Evolutionary conservation across 164 flowering plant genomes (phyloP).

Genomic region (Sedum album): DNA sequence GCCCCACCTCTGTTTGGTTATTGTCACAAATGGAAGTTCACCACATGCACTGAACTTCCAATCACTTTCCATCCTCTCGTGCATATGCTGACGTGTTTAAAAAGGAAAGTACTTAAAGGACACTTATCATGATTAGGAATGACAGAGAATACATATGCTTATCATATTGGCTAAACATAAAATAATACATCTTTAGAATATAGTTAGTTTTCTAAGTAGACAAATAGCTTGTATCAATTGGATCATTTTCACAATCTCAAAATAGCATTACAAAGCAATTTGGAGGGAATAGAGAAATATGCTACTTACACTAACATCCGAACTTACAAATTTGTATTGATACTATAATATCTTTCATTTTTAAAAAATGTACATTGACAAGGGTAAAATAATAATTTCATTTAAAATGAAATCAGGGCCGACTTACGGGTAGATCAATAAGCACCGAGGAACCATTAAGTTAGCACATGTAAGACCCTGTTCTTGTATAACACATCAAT

Average conservation of each 20-base stretch:
- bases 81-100: background rate
- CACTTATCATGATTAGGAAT: conserved; percentile 4
- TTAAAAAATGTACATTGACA: too few species aligned
- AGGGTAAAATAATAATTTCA: too few species aligned
- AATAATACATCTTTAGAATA: background rate
- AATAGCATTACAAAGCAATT: background rate
- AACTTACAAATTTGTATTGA: background rate
- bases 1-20: background rate
- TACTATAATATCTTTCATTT: background rate
- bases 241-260: background rate
- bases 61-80: background rate
- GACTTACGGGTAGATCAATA: background rate
- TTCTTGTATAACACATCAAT: background rate
- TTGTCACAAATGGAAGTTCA: conserved; percentile 3
- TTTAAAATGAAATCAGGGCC: too few species aligned
- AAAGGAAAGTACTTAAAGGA: conserved; percentile 5
- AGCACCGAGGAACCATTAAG: background rate
- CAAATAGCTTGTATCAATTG: background rate
- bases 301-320: background rate
- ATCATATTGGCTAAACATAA: background rate
- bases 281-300: background rate
- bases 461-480: background rate
- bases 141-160: background rate
- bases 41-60: conserved; percentile 4
- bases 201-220: background rate